Evolutionary conservation across 495 filamentous ascomycete species (phyloP), one percentile per base, ranked within the genome.

Genomic region (Aspergillus haitiensis): DNA sequence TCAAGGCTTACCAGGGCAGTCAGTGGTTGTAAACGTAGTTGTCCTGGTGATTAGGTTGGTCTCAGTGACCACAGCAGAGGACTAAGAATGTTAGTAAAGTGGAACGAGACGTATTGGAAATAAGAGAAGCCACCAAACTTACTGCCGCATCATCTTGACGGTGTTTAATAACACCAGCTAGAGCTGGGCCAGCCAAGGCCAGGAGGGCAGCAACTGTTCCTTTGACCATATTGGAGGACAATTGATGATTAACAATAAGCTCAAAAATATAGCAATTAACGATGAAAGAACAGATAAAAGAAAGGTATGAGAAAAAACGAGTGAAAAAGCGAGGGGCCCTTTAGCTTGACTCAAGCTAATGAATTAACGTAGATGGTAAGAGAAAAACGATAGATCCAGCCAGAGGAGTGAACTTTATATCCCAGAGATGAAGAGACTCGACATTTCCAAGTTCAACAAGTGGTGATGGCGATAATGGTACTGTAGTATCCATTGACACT

Each of bases 191-290:
- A 56, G 74, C 68, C 65, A 79, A 66, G 46, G 71, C 74, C 67
- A 79, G 59, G 54, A 79, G 59, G 61, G 76, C 71, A 67, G 75
- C 39, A 62, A 69, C 67, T 27, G 21, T 27, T 65, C 55, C 63
- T 56, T 74, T 71, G 56, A 78, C 68, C 76, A 79, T 79, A 64
- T 75, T 60, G 73, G 68, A 62, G 52, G 58, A 66, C 61, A 44
- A 42, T 69, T 50, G 57, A 37, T 39, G 60, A 56, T 52, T 50
- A 34, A 18, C 36, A 52, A 61, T 27, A 50, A 49, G 32, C 52
- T 58, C 32, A 61, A 52, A 59, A 16, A 60, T 42, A 48, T 42
- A 48, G 57, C 40, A 52, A n/a, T 32, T 7, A 54, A 52, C 32
- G 53, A 56, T 7, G 40, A 40, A 51, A 46, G 1, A 27, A 3